Evolutionary conservation across 2,329 filamentous ascomycete genomes (phyloP), one percentile per base, ranked within the genome.

Genomic region (Stagonosporopsis tanaceti): DNA sequence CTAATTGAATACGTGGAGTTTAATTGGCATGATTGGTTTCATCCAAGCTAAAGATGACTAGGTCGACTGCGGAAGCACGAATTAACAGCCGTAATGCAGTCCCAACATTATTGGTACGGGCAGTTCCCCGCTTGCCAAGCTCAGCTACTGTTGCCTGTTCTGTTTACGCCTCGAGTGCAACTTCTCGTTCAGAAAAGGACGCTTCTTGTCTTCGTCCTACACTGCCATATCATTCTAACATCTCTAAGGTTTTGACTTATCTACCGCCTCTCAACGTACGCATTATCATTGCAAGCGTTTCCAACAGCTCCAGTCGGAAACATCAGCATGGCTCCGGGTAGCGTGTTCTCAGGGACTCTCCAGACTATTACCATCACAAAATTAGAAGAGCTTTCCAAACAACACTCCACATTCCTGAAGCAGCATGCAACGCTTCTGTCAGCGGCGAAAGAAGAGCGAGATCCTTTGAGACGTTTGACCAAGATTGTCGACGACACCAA

Each of bases 361-460:
- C 72, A 73, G 24, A 69, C 70, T 8, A 75, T 77, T 56, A 77
- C 73, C 2, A 71, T 60, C 9, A 74, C 73, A 15, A 77, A 76
- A 45, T 63, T 76, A 3, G 64, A 72, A 50, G 75, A 77, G 54
- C 66, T 80, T 9, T 64, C 70, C 4, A 75, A 79, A 67, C 70
- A 74, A 25, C 69, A 68, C 2, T 56, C 59, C 7, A 62, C 63
- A 14, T 75, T 79, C 40, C 61, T 71, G 25, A 66, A 65, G 30
- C 70, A 76, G 6, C 61, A 74, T 25, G 61, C 57, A 5, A 39
- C 47, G 15, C 57, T 75, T 8, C 30, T 66, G 15, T 53, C 41
- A 14, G 39, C 58, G 15, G 54, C 53, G 1, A 34, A 65, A 28
- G 54, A 56, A 6, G 57, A 70, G 32, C 30, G 56, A 20, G 62